phyloP scores from a whole-genome alignment of 305 asterid species.

The Salvia sclarea region DNA sequence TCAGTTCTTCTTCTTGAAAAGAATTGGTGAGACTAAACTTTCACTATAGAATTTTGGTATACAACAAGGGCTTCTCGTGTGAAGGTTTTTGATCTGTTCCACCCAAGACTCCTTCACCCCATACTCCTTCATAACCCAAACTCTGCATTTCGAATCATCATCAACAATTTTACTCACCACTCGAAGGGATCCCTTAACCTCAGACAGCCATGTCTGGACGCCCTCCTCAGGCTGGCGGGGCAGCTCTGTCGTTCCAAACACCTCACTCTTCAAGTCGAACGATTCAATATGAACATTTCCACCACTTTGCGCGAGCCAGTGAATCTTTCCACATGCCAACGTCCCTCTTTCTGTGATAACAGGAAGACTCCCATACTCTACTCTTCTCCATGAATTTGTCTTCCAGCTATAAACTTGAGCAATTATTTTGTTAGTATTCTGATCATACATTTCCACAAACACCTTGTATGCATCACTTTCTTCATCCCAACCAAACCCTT shows the following conservation, averaged over 20 bases:
- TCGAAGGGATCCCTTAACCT: slow-evolving; percentile 36
- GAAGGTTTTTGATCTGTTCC: background rate
- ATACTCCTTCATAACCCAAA: slow-evolving; percentile 43
- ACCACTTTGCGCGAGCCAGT: slow-evolving; percentile 30
- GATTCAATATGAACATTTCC: slow-evolving; percentile 11
- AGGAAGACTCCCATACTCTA: slow-evolving; percentile 11
- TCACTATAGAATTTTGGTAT: slow-evolving; percentile 21
- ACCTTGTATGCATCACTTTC: slow-evolving; percentile 38
- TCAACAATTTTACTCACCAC: background rate
- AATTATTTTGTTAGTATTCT: background rate
- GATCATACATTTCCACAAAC: slow-evolving; percentile 14
- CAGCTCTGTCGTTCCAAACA: slow-evolving; percentile 20
- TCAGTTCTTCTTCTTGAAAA: too few species aligned
- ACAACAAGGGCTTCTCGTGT: background rate
- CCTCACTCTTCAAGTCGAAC: slow-evolving; percentile 31
- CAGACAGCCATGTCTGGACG: background rate
- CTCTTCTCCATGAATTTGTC: slow-evolving; percentile 33
- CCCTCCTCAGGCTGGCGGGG: slow-evolving; percentile 9
- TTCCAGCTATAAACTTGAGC: slow-evolving; percentile 34
- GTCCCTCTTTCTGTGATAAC: slow-evolving; percentile 9
- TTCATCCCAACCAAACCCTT: slow-evolving; percentile 39
- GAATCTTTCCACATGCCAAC: slow-evolving; percentile 44
- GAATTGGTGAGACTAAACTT: slow-evolving; percentile 34
- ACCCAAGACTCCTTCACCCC: slow-evolving; percentile 39
- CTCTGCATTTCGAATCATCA: background rate